Base-by-base conservation (phyloP, 139 green algal genomes). In the Haematococcus lacustris region DNA sequence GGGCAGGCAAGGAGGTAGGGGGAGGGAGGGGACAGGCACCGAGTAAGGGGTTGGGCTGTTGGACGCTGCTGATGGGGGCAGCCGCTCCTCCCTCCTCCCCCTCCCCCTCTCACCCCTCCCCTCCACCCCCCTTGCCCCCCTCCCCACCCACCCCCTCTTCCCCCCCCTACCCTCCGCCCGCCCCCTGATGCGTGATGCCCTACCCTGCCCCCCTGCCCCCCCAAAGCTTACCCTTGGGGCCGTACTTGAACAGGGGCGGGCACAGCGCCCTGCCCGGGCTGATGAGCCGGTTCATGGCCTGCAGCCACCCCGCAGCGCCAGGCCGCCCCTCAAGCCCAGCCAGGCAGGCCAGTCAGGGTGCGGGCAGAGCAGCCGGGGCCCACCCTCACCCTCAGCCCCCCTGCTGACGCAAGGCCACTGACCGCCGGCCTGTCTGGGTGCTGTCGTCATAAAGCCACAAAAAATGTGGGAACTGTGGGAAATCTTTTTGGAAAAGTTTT, bases 211-310 rank as follows among this genome's bases (percentile, higher is more conserved):
- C n/a, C n/a, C n/a, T n/a, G n/a, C n/a, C n/a, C n/a, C n/a, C n/a
- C n/a, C n/a, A n/a, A n/a, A 4, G n/a, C 78, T 51, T 57, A 80
- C 80, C 80, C 66, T 78, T 82, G 57, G 34, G 1, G 26, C 80
- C 80, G 66, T 71, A 71, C 35, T 80, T 77, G 73, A 80, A 77
- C 40, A 59, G 39, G 35, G 30, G 25, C 35, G 76, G 76, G 39
- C 71, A 41, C 41, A 77, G 35, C 9, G 62, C 9, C 23, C 76
- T 40, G 57, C 74, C 32, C 1, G 76, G 76, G 71, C 77, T 81
- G 37, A 66, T 71, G 7, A 81, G 62, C 53, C 76, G 76, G 43
- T 75, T 71, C 76, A 81, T 81, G n/a, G 66, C 68, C 68, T 73
- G 35, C 35, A n/a, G n/a, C 3, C 3, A 5, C 3, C 32, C 38